phyloP scores from a whole-genome alignment of 805 yeast species.

The Jamesozyma hellenica region DNA sequence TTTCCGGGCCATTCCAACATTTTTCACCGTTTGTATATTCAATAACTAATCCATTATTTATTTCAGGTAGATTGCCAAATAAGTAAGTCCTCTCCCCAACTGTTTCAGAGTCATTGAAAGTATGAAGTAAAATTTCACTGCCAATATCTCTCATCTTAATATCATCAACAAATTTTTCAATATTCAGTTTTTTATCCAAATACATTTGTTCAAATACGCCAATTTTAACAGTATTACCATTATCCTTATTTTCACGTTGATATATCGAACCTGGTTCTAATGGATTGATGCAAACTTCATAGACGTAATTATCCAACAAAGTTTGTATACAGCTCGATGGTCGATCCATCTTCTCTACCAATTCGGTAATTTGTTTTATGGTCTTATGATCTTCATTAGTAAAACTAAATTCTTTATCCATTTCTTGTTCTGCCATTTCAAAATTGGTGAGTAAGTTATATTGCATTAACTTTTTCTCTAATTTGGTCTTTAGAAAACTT shows the following conservation, averaged over 20 bases:
- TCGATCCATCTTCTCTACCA: constrained; percentile 7
- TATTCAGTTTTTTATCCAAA: constrained; percentile 12
- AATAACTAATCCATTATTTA: constrained; percentile 28
- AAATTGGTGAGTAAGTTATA: constrained; percentile 1
- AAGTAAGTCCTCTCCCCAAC: constrained; percentile 13
- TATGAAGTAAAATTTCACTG: constrained; percentile 18
- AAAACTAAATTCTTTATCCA: not conserved
- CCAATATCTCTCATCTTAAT: constrained; percentile 18
- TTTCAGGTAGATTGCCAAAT: constrained; percentile 26
- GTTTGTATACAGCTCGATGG: not conserved
- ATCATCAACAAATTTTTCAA: constrained; percentile 14
- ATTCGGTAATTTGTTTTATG: constrained; percentile 5
- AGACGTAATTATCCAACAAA: constrained; percentile 16
- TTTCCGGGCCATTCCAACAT: constrained; percentile 92
- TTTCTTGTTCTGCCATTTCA: not conserved
- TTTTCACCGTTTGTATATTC: constrained; percentile 53
- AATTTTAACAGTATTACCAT: constrained; percentile 17
- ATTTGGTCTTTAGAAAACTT: not conserved
- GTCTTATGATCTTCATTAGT: constrained; percentile 2
- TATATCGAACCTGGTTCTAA: constrained; percentile 10
- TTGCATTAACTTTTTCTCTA: constrained; percentile 3
- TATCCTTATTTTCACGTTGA: constrained; percentile 19
- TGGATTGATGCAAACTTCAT: constrained; percentile 17
- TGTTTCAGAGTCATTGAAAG: constrained; percentile 14
- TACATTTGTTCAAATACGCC: constrained; percentile 13